Base-by-base conservation (phyloP, 371 early-diverging fungal genomes). In the Mucor saturninus region DNA sequence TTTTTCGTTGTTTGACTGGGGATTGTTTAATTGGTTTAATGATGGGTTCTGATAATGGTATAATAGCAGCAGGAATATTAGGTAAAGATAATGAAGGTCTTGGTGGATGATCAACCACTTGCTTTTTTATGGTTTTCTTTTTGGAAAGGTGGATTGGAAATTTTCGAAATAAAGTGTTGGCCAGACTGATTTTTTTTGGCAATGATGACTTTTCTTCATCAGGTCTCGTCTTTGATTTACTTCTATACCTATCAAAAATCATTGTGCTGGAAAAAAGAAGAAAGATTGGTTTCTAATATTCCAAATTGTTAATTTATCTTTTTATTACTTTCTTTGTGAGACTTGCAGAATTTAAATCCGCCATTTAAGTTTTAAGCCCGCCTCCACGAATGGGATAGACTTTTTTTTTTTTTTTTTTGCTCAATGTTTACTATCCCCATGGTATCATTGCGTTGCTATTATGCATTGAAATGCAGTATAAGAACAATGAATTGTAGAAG, bases 41-140 rank as follows among this genome's bases (percentile, higher is more conserved):
- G 52, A 38, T 35, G 54, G 21, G 10, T 29, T 30, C 10, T 50
- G 26, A 54, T 29, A 15, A 30, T 42, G 46, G 49, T 58, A 42
- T 49, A 40, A n/a, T 50, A 32, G 43, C 51, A 14, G 56, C 26
- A 52, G 54, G 42, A 38, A 62, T 65, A 49, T 77, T 76, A 29
- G 80, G 80, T 59, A 77, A 58, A 9, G 77, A 77, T n/a, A 75
- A 48, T 14, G 77, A 77, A 32, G 68, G 72, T 46, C 80, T 75
- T 35, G 80, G 75, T 10, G 63, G 68, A 13, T 66, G 60, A 37
- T 57, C 42, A 14, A 37, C 28, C 14, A 49, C 53, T 56, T 45
- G 50, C 10, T 61, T 39, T 39, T 59, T 43, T 14, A 5, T 8
- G 21, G 61, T 56, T 59, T 62, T 55, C 15, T 69, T 65, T 32